Evolutionary conservation across 305 asterid genomes (phyloP).

Genomic region (Ilex paraguariensis): DNA sequence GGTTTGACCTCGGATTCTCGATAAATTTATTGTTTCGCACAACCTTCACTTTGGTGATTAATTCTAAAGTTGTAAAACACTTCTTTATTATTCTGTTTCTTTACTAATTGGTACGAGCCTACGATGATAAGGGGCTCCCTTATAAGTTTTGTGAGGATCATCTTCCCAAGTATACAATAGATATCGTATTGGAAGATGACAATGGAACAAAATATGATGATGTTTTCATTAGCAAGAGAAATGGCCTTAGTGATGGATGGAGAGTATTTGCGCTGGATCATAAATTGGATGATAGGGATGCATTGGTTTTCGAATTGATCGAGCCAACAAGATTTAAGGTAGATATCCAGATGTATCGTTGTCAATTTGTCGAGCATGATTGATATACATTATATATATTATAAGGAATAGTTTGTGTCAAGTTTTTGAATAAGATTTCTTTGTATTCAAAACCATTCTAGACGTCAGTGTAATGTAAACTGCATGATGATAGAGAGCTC

Average conservation of each 20-base stretch:
- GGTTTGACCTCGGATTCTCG: no score
- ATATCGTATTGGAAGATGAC: slow-evolving; percentile 59
- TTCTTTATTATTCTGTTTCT: neutral
- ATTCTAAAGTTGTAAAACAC: no score
- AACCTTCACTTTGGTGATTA: no score
- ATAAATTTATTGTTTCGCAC: no score
- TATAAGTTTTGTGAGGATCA: slow-evolving; percentile 48
- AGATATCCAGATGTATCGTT: slow-evolving; percentile 5
- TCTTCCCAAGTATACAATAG: slow-evolving; percentile 56
- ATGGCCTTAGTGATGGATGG: slow-evolving; percentile 94
- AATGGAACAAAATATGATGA: slow-evolving; percentile 56
- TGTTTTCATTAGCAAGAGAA: slow-evolving; percentile 56
- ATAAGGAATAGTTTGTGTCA: no score
- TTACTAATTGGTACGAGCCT: neutral
- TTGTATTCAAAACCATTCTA: no score
- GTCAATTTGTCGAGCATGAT: neutral
- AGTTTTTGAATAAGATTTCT: no score
- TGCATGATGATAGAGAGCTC: no score
- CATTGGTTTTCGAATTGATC: slow-evolving; percentile 65
- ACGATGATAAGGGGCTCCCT: slow-evolving; percentile 71
- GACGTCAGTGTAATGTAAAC: no score
- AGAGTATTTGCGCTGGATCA: slow-evolving; percentile 87
- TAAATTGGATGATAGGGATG: slow-evolving; percentile 88
- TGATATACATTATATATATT: neutral
- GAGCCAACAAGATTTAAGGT: slow-evolving; percentile 84